A percentile compares a stretch with the other conserved stretches of the same genome.
These are phyloP conservation scores for Pseudognaphalium luteoalbum DNA, from an alignment of 129 eudicot species.

Conservation along the genomic window DNA sequence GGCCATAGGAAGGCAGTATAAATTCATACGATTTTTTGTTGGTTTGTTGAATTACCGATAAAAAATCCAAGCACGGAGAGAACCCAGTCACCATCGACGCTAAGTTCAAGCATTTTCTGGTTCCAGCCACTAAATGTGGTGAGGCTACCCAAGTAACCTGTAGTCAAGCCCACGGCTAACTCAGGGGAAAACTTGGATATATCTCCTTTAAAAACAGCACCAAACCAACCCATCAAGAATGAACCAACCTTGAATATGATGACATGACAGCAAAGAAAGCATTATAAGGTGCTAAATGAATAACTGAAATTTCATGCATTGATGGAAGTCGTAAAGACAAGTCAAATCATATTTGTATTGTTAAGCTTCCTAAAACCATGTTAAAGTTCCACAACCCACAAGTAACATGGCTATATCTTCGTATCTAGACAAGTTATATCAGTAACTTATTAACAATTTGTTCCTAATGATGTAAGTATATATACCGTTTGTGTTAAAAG, in stretches of 20 bases:
- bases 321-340: neutral
- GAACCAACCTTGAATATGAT: slow-evolving; percentile 66
- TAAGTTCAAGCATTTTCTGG: slow-evolving; percentile 90
- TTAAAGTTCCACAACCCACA: neutral
- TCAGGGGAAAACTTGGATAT: slow-evolving; percentile 67
- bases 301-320: neutral
- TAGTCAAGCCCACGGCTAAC: slow-evolving; percentile 76
- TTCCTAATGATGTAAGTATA: neutral
- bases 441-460: neutral
- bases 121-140: slow-evolving; percentile 99
- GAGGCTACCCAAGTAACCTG: slow-evolving; percentile 91
- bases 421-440: slow-evolving; percentile 4
- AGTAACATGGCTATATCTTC: neutral
- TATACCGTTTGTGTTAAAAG: neutral
- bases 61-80: slow-evolving; percentile 64
- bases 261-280: neutral
- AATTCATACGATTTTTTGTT: neutral
- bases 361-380: neutral
- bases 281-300: neutral
- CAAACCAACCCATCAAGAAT: slow-evolving; percentile 96
- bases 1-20: neutral
- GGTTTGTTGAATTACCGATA: slow-evolving; percentile 43
- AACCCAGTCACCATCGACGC: slow-evolving; percentile 71
- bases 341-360: neutral
- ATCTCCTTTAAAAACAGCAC: slow-evolving; percentile 68